phyloP scores from a whole-genome alignment of 192 early-diverging fungal genomes.

The Mortierella antarctica region DNA sequence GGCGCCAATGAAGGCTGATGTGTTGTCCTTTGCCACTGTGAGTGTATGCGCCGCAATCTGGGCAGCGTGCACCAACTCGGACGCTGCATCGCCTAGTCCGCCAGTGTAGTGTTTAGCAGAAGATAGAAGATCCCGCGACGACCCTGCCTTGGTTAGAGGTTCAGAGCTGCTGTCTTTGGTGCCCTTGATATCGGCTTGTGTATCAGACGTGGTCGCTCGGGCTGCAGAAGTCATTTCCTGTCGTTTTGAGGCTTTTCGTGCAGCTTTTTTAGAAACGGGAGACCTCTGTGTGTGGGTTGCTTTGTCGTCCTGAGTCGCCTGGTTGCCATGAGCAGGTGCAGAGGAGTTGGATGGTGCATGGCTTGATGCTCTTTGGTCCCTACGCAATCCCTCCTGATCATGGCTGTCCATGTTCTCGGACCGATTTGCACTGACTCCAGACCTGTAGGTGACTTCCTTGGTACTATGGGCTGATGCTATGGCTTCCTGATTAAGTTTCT shows the following conservation, averaged over 20 bases:
- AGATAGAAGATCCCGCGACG: background rate
- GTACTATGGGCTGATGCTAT: background rate
- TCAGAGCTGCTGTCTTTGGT: background rate
- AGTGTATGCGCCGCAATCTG: background rate
- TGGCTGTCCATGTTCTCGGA: background rate
- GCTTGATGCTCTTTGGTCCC: too few species aligned
- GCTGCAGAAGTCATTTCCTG: too few species aligned
- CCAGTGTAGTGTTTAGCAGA: constrained; percentile 10
- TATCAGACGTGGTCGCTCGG: too few species aligned
- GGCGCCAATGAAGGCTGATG: background rate
- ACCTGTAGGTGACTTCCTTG: background rate
- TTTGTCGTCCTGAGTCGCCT: too few species aligned
- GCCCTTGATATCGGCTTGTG: background rate
- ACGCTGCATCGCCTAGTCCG: background rate
- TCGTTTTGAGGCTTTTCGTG: too few species aligned
- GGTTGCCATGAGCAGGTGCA: too few species aligned
- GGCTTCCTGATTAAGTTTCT: background rate
- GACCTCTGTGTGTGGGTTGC: too few species aligned
- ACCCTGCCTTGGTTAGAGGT: background rate
- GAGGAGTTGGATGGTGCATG: too few species aligned
- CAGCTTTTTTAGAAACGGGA: too few species aligned
- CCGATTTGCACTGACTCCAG: background rate
- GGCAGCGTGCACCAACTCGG: constrained; percentile 1
- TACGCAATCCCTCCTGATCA: too few species aligned
- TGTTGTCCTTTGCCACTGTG: background rate